Evolutionary conservation across 192 early-diverging fungal species (phyloP).

Genomic region (Umbelopsis sp.): DNA sequence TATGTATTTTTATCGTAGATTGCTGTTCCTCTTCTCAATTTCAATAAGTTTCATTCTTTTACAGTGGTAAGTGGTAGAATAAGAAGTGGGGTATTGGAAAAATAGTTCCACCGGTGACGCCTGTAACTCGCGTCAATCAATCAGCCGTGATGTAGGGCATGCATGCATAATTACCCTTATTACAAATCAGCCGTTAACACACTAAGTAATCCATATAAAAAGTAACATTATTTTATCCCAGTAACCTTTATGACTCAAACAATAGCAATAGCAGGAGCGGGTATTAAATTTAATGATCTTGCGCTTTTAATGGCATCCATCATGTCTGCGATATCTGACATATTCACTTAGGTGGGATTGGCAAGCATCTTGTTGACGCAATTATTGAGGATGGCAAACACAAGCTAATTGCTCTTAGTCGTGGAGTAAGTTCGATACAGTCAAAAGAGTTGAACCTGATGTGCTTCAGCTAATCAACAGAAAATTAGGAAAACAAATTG

Average conservation of each 20-base stretch:
- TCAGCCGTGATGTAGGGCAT: no score
- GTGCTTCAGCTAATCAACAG: background rate
- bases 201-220: no score
- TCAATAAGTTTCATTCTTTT: no score
- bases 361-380: background rate
- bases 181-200: no score
- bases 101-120: no score
- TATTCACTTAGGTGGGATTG: background rate
- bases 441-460: background rate
- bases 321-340: background rate
- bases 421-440: background rate
- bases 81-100: no score
- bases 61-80: no score
- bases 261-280: conserved; percentile 5
- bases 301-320: background rate
- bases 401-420: conserved; percentile 1
- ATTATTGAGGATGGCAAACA: conserved; percentile 2
- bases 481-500: background rate
- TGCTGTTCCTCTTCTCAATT: no score
- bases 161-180: no score
- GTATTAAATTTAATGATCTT: background rate
- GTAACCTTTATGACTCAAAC: background rate
- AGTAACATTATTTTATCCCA: no score
- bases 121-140: no score
- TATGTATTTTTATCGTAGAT: no score